Conservation (phyloP, 352 stramenopile species). For the Stramenopiles sp. region DNA sequence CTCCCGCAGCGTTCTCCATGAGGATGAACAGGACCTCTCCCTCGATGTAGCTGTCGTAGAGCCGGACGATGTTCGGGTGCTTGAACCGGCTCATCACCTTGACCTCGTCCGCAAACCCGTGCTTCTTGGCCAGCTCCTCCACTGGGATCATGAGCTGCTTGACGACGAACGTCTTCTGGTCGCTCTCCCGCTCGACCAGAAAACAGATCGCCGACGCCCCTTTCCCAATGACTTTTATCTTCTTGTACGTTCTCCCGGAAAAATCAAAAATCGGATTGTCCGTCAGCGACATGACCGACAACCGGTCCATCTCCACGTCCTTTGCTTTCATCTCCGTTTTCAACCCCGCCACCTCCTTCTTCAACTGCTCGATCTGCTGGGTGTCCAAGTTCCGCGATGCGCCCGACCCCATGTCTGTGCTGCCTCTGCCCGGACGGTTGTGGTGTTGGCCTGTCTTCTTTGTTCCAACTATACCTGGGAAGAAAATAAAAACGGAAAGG, state of each 20-base stretch:
- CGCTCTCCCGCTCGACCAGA: neutral
- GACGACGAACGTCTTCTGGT: neutral
- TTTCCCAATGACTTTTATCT: constrained; percentile 9
- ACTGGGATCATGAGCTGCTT: neutral
- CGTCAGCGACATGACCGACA: neutral
- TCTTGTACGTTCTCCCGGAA: neutral
- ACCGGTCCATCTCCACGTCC: neutral
- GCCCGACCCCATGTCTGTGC: neutral
- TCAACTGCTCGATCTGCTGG: neutral
- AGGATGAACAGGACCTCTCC: constrained; percentile 46
- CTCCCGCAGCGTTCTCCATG: constrained; percentile 50
- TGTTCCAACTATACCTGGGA: too few relatives aligned
- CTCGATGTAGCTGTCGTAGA: constrained; percentile 41
- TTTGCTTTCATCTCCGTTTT: constrained; percentile 2
- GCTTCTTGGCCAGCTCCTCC: neutral
- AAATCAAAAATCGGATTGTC: constrained; percentile 9
- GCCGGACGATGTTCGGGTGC: constrained; percentile 56
- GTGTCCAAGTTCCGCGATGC: neutral
- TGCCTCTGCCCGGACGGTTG: too few relatives aligned
- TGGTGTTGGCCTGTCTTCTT: too few relatives aligned
- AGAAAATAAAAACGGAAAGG: too few relatives aligned
- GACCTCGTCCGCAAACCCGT: constrained; percentile 27
- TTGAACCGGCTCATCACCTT: constrained; percentile 40
- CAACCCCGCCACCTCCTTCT: neutral
- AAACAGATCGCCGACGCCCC: neutral